Percentiles rank a stretch among this genome's conserved stretches.
These are phyloP conservation scores for Parathielavia appendiculata DNA, from an alignment of 495 filamentous ascomycete species.

Conservation along the genomic window DNA sequence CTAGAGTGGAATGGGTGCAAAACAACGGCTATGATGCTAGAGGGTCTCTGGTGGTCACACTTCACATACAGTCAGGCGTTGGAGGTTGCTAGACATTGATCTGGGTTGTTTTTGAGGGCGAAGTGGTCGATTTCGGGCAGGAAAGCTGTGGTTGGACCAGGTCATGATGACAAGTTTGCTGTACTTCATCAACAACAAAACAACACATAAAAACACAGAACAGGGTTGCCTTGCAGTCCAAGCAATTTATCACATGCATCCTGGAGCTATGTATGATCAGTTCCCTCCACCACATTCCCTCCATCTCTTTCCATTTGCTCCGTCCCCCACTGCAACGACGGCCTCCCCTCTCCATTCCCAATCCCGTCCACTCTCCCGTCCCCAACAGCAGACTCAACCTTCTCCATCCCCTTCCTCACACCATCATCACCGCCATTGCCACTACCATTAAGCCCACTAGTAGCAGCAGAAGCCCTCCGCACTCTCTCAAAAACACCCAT, in stretches of 20 bases:
- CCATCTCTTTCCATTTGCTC: neutral
- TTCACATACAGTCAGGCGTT: neutral
- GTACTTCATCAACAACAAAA: too few species aligned
- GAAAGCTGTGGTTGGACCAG: too few species aligned
- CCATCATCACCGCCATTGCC: neutral
- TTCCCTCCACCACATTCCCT: neutral
- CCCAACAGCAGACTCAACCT: too few species aligned
- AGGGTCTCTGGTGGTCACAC: neutral
- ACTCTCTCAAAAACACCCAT: slow-evolving; percentile 35
- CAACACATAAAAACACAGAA: too few species aligned
- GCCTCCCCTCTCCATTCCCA: neutral
- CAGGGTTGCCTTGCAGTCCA: too few species aligned
- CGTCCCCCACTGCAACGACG: neutral
- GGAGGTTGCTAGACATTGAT: neutral
- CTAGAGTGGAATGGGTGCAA: neutral
- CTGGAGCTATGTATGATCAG: neutral
- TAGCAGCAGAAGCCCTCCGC: neutral
- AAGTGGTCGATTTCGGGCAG: too few species aligned
- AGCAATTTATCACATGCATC: too few species aligned
- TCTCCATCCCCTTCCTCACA: neutral
- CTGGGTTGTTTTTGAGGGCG: too few species aligned
- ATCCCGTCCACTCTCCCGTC: neutral
- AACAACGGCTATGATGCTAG: neutral
- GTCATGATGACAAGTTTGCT: too few species aligned
- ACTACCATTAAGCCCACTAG: neutral